Conservation (phyloP, 805 yeast genomes). For the Kluyveromyces dobzhanskii region DNA sequence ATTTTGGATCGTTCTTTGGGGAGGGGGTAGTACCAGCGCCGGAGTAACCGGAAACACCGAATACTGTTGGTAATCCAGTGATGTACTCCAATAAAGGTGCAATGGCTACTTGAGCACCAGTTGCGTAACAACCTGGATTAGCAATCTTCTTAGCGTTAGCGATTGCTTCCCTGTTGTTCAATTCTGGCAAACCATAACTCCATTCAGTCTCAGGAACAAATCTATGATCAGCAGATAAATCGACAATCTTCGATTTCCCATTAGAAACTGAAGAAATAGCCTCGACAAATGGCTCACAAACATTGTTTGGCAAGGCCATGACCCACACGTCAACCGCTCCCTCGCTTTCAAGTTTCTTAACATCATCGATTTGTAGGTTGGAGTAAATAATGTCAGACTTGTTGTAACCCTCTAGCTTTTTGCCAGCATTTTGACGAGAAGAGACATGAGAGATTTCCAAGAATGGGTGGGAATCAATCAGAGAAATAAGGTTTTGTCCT, state of each 20-base stretch:
- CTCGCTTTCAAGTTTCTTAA: conserved; percentile 63
- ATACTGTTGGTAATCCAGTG: conserved; percentile 70
- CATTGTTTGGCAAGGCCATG: conserved; percentile 98
- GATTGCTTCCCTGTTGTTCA: conserved; percentile 59
- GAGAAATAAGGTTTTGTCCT: conserved; percentile 83
- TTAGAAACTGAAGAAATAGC: conserved; percentile 60
- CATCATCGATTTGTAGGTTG: conserved; percentile 81
- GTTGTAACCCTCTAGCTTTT: conserved; percentile 77
- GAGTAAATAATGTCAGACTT: conserved; percentile 74
- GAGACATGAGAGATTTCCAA: conserved; percentile 89
- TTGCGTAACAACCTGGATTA: conserved; percentile 99
- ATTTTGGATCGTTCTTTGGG: conserved; percentile 79
- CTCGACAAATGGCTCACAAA: conserved; percentile 80
- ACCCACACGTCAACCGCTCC: conserved; percentile 93
- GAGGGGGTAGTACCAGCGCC: conserved; percentile 99
- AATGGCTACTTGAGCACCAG: conserved; percentile 91
- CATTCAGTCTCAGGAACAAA: conserved; percentile 84
- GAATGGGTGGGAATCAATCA: conserved; percentile 82
- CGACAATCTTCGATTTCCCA: conserved; percentile 76
- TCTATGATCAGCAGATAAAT: conserved; percentile 92
- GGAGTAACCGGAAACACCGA: conserved; percentile 96
- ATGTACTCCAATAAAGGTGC: conserved; percentile 71
- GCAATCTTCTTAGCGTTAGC: conserved; percentile 73
- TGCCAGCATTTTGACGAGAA: conserved; percentile 88
- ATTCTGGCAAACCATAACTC: conserved; percentile 94